Evolutionary conservation across 108 stramenopile genomes (phyloP).

Genomic region (Nannochloropsis granulata): DNA sequence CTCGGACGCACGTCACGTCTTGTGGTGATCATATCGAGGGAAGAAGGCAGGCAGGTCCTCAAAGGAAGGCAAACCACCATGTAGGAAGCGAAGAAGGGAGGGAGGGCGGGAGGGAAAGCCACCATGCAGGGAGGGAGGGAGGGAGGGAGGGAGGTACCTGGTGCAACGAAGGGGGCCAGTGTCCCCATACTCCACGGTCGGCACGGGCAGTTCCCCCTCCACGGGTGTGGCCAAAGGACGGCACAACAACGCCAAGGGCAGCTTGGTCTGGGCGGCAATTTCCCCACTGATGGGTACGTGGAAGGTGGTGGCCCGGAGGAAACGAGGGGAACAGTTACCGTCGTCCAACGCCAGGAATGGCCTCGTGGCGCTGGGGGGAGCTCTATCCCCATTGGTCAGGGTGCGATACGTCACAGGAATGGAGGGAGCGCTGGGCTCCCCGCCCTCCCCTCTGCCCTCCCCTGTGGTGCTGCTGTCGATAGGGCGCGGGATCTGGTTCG

Average conservation of each 20-base stretch:
- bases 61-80: too few species aligned
- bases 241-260: slow-evolving; percentile 14
- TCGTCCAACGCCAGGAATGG: background rate
- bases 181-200: slow-evolving; percentile 15
- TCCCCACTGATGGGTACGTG: slow-evolving; percentile 1
- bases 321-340: slow-evolving; percentile 16
- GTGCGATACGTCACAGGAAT: background rate
- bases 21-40: too few species aligned
- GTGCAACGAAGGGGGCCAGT: slow-evolving; percentile 14
- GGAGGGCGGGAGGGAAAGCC: too few species aligned
- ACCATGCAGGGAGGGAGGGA: too few species aligned
- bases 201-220: background rate
- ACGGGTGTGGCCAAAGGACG: slow-evolving; percentile 10
- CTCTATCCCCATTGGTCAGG: background rate
- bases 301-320: slow-evolving; percentile 1
- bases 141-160: background rate
- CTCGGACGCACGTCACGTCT: too few species aligned
- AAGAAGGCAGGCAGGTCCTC: too few species aligned
- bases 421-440: background rate
- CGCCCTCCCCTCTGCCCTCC: background rate
- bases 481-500: background rate
- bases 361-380: background rate
- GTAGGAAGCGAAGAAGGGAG: too few species aligned
- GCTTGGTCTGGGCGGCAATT: background rate
- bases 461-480: background rate